Conservation (phyloP, 108 stramenopile species). For the Aurantiochytrium sp. region DNA sequence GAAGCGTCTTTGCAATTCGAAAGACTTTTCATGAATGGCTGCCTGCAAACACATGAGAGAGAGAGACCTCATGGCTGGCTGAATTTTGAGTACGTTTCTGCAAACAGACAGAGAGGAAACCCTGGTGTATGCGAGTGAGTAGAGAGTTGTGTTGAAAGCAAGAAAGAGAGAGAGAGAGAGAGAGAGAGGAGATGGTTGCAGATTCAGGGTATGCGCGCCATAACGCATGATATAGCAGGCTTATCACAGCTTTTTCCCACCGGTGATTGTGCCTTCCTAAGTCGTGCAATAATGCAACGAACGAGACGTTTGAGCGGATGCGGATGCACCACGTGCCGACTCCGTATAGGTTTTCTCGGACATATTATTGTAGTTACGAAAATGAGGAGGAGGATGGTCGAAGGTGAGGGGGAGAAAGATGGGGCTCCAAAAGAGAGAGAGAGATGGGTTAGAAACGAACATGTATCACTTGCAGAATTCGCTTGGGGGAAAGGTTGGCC, state of each 20-base stretch:
- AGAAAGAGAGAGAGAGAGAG: not conserved
- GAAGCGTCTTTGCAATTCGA: not conserved
- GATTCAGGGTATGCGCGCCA: not conserved
- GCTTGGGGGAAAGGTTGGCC: too few relatives aligned
- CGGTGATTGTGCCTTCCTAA: slow-evolving; percentile 12
- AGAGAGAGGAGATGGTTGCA: not conserved
- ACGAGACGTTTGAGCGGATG: not conserved
- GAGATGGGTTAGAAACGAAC: too few relatives aligned
- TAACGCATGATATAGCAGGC: slow-evolving; percentile 11
- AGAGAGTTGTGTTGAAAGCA: not conserved
- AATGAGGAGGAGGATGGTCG: too few relatives aligned
- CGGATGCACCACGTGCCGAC: not conserved
- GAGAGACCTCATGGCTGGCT: too few relatives aligned
- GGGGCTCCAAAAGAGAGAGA: too few relatives aligned
- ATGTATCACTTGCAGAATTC: too few relatives aligned
- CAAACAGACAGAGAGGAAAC: too few relatives aligned
- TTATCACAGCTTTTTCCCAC: not conserved
- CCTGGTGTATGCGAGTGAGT: too few relatives aligned
- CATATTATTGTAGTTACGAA: not conserved
- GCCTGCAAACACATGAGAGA: not conserved
- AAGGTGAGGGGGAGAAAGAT: too few relatives aligned
- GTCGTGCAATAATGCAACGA: not conserved
- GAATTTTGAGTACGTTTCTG: too few relatives aligned
- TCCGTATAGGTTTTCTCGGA: not conserved
- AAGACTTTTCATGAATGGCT: not conserved